These are phyloP conservation scores for Cercospora nicotianae DNA, from an alignment of 2,329 filamentous ascomycete species.

Conservation along the genomic window DNA sequence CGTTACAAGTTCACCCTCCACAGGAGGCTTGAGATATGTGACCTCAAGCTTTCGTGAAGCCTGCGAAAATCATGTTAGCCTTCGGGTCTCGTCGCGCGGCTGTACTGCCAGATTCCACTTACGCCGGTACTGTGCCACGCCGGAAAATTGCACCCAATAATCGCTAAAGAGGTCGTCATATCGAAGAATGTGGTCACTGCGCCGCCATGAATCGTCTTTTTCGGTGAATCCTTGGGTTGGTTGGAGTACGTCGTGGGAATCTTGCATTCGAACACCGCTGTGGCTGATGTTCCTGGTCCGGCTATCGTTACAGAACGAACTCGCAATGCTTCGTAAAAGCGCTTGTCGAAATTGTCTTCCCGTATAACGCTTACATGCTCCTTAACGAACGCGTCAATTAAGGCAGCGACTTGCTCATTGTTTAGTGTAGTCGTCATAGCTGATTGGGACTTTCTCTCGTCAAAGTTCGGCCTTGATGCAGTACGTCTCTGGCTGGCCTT, in stretches of 20 bases:
- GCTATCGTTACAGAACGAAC: slow-evolving; percentile 14
- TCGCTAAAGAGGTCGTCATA: slow-evolving; percentile 48
- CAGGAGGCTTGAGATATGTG: slow-evolving; percentile 45
- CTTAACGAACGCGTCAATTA: neutral
- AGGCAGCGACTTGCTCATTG: neutral
- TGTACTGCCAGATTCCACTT: neutral
- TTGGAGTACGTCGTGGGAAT: slow-evolving; percentile 24
- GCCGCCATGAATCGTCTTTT: slow-evolving; percentile 38
- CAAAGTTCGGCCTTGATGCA: neutral
- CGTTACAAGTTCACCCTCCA: slow-evolving; percentile 41
- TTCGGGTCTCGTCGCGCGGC: neutral
- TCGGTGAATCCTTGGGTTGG: slow-evolving; percentile 16
- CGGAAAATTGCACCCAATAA: slow-evolving; percentile 18
- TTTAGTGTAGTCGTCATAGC: neutral
- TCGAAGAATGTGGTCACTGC: slow-evolving; percentile 57
- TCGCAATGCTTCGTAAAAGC: slow-evolving; percentile 14
- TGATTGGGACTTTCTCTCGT: neutral
- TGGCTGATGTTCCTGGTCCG: slow-evolving; percentile 11
- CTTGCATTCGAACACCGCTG: slow-evolving; percentile 19
- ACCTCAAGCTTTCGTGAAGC: slow-evolving; percentile 42
- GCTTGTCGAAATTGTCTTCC: slow-evolving; percentile 23
- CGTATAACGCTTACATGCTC: slow-evolving; percentile 14
- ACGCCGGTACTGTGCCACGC: neutral
- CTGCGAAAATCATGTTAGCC: neutral
- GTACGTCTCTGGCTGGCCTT: neutral